These are phyloP conservation scores for Knufia petricola DNA, from an alignment of 2,329 filamentous ascomycete species.

Conservation along the genomic window DNA sequence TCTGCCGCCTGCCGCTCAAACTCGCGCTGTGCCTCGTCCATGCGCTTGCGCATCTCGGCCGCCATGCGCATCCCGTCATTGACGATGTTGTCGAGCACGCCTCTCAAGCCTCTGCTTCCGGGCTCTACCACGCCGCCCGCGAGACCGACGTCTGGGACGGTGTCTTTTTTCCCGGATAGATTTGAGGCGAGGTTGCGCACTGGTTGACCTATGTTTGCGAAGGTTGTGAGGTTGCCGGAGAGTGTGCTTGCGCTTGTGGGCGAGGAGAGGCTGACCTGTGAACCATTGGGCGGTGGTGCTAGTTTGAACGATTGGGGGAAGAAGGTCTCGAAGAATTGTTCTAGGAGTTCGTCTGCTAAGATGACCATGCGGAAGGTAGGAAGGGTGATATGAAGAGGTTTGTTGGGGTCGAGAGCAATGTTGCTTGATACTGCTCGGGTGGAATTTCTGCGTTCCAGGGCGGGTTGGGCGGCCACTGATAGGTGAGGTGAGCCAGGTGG, in stretches of 20 bases:
- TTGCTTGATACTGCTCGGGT: constrained; percentile 59
- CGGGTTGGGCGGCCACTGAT: neutral
- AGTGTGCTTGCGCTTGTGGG: constrained; percentile 38
- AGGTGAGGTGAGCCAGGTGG: constrained; percentile 14
- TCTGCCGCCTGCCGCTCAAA: constrained; percentile 69
- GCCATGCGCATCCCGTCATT: constrained; percentile 95
- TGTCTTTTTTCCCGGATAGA: constrained; percentile 27
- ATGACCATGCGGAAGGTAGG: constrained; percentile 99
- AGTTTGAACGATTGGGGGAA: constrained; percentile 91
- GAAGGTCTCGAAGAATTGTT: constrained; percentile 94
- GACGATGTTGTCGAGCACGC: constrained; percentile 94
- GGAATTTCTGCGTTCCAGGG: constrained; percentile 4
- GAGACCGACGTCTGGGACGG: constrained; percentile 26
- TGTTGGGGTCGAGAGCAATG: constrained; percentile 79
- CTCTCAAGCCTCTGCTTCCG: constrained; percentile 69
- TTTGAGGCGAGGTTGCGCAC: constrained; percentile 32
- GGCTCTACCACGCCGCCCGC: constrained; percentile 52
- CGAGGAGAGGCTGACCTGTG: constrained; percentile 28
- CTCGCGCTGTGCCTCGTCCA: constrained; percentile 92
- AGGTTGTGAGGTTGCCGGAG: constrained; percentile 70
- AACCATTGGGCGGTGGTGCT: constrained; percentile 50
- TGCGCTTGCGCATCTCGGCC: constrained; percentile 77
- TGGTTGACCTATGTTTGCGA: constrained; percentile 58
- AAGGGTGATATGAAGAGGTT: constrained; percentile 88
- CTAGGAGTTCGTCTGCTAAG: constrained; percentile 85